Evolutionary conservation across 2,329 filamentous ascomycete genomes (phyloP), one percentile per base, ranked within the genome.

Genomic region (Cladorrhinum sp.): DNA sequence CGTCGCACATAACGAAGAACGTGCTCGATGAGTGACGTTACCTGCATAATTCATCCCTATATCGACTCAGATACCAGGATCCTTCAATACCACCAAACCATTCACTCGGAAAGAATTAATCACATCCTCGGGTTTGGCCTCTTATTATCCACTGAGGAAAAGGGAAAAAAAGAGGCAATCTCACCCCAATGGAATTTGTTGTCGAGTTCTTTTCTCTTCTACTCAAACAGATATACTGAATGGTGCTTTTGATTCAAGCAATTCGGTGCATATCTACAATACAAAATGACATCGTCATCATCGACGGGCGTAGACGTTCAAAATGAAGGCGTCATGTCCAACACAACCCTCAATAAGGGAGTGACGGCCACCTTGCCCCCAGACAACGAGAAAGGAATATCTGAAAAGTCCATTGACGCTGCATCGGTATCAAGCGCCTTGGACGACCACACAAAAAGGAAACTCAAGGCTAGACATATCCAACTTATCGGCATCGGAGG

Each of bases 401-500:
- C 21, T 48, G 58, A 24, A 46, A 51, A 24, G 56, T 36, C 18
- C 20, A 36, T 60, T n/a, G 64, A 65, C 55, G 55, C 30, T 58
- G 59, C 36, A 12, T 64, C 60, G 1, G 26, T 63, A 26, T 65
- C 61, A 8, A 59, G 58, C 50, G 57, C 53, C 48, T 57, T 57
- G 9, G 68, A 63, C 18, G 78, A 81, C 61, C 68, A 76, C 8
- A 84, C 81, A 1, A 80, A 84, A 55, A 79, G 82, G 52, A 79
- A 73, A 61, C 78, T 85, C 63, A 84, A 84, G 70, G 73, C 80
- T 21, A 79, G 82, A 1, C 82, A 85, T 65, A 84, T 86, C 51
- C 83, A 86, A 67, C 74, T 85, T 30, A 84, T 85, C 67, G 71
- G 82, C 30, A 87, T 88, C 60, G 86, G 85, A 42, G 86, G 85